Base-by-base conservation (phyloP, 345 rosid genomes). In the Atalantia buxifolia region DNA sequence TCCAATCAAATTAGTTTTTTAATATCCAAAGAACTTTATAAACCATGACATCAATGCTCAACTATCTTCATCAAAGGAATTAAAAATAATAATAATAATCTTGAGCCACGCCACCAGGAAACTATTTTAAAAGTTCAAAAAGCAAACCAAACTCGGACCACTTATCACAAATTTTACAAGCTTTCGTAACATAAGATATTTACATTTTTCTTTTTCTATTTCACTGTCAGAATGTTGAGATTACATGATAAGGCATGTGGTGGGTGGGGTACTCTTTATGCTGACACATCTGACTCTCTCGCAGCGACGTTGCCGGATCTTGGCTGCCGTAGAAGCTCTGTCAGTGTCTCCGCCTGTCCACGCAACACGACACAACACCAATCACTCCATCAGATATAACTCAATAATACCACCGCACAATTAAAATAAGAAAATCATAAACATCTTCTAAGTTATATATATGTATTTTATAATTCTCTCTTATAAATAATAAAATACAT, bases 291-390 rank as follows among this genome's bases (percentile, higher is more conserved):
- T 21, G 92, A 83, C n/a, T 83, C 73, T 68, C 86, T 81, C 66
- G 84, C 95, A 85, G 85, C 91, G 82, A 77, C 81, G 84, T 83
- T 78, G 82, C 88, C 86, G 89, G 97, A 91, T 91, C 98, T 92
- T 78, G 97, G 96, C 84, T 89, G 98, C 87, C 99, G 92, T 28
- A 93, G 83, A 70, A 95, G 92, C 82, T 89, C 87, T 70, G 89
- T 90, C 79, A 95, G 83, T 60, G 90, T 74, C 88, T 90, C 93
- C 21, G 97, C 97, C 97, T 92, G 97, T 83, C 80, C 87, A 71
- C 64, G 77, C 78, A 85, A 79, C 66, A 66, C 80, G 82, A 88
- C 86, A 81, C 61, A 61, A 38, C 45, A 69, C 59, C 71, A 78
- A 57, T 33, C 60, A 21, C 31, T 38, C 40, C 57, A 50, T 86